A percentile compares a stretch with the other conserved stretches of the same genome.
Evolutionary conservation across 2,329 filamentous ascomycete species (phyloP).

Genomic region (Didymella pinodella): DNA sequence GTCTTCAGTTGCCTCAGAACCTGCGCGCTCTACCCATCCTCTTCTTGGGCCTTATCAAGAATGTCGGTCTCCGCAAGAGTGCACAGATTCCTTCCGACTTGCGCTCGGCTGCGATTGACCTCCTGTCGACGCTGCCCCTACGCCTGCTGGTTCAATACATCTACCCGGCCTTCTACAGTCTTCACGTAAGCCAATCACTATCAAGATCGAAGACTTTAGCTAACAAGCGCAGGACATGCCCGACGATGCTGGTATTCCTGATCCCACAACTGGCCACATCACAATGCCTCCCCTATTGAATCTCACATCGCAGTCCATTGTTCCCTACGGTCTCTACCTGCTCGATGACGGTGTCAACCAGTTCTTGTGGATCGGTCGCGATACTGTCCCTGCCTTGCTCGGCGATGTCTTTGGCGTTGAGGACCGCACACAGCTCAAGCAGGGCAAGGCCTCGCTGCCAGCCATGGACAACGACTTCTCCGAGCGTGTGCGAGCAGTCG

Average conservation of each 20-base stretch:
- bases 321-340: constrained; percentile 90
- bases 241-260: constrained; percentile 85
- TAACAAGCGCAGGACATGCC: constrained; percentile 93
- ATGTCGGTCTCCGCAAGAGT: constrained; percentile 65
- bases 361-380: constrained; percentile 94
- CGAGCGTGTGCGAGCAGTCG: constrained; percentile 82
- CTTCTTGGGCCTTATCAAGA: constrained; percentile 95
- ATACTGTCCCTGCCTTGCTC: constrained; percentile 88
- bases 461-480: constrained; percentile 96
- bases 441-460: constrained; percentile 88
- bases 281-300: constrained; percentile 84
- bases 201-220: not conserved
- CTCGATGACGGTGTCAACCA: constrained; percentile 98
- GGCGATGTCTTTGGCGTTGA: constrained; percentile 88
- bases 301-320: constrained; percentile 85
- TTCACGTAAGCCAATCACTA: constrained; percentile 32
- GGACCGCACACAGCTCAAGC: constrained; percentile 83
- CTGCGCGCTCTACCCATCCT: constrained; percentile 85
- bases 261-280: constrained; percentile 87
- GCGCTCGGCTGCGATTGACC: constrained; percentile 87
- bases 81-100: constrained; percentile 66
- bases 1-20: constrained; percentile 93
- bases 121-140: constrained; percentile 91
- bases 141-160: constrained; percentile 94
- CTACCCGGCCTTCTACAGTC: constrained; percentile 54